Conservation (phyloP, 257 asterid genomes). For the Coffea canephora region DNA sequence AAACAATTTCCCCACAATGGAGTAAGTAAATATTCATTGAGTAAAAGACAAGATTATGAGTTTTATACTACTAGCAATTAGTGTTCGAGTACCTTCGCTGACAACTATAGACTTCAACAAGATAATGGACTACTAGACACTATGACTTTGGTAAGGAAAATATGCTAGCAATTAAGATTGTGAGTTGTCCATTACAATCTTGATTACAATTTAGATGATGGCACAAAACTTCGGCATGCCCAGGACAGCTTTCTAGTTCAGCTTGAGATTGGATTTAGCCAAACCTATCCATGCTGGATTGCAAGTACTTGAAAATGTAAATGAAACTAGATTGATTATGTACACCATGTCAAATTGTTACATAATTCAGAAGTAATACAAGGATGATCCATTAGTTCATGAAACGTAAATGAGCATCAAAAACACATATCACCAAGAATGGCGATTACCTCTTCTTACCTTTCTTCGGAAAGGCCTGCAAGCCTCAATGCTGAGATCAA, state of each 20-base stretch:
- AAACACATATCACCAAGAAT: slow-evolving; percentile 59
- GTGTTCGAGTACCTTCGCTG: neutral
- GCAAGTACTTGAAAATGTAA: neutral
- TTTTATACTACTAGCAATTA: neutral
- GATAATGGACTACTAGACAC: neutral
- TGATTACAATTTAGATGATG: neutral
- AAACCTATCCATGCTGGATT: neutral
- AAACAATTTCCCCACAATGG: neutral
- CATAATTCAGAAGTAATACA: slow-evolving; percentile 13
- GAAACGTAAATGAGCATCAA: neutral
- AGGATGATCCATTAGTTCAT: neutral
- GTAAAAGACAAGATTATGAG: neutral
- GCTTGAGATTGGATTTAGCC: neutral
- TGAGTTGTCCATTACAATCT: neutral
- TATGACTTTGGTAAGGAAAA: neutral
- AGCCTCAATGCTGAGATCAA: slow-evolving; percentile 89
- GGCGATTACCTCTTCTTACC: slow-evolving; percentile 52
- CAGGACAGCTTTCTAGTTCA: neutral
- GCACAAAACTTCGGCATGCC: neutral
- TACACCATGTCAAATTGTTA: slow-evolving; percentile 17
- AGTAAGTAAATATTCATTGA: too few species aligned
- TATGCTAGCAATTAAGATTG: neutral
- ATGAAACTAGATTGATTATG: slow-evolving; percentile 10
- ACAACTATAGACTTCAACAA: neutral
- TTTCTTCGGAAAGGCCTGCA: slow-evolving; percentile 77